Evolutionary conservation across 2,329 filamentous ascomycete genomes (phyloP), one percentile per base, ranked within the genome.

Genomic region (Colletotrichum limetticola): DNA sequence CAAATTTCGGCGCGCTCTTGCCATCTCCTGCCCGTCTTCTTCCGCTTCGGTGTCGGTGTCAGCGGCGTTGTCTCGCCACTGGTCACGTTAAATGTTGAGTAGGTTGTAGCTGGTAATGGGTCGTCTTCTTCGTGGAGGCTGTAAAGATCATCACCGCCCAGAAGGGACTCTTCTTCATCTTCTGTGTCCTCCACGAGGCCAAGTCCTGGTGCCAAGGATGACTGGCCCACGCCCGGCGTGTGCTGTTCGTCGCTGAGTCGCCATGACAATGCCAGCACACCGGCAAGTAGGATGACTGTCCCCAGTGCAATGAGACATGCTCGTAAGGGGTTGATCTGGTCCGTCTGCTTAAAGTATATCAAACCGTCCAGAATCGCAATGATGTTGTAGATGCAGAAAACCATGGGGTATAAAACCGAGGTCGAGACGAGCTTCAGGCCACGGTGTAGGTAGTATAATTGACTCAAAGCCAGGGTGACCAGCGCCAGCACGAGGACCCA

Each of bases 341-440:
- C 92, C 66, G 93, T 93, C 83, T 99, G 97, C 78, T 93, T 90
- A 85, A 98, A 99, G 84, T 98, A 99, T 78, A 99, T 98, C 77
- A 99, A 88, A 37, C 97, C 97, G 83, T 99, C 97, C 77, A 98
- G 87, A 77, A 99, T 99, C 76, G 97, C 97, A 79, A 98, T 95
- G 79, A 99, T 98, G 87, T 99, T 99, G 88, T 98, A 99, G 76
- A 98, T 91, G 87, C 97, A 99, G 84, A 99, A 99, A 52, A 98
- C 95, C 77, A 98, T 92, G 5, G 97, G 97, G 83, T 99, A 99
- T 76, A 99, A 88, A 74, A 98, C 93, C 78, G 95, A 98, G 26
- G 97, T 98, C 67, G 95, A 98, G 82, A 97, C 95, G 65, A 99
- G 89, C 83, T 98, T 98, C 75, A 99, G 88, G 66, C 97, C 97